Conservation (phyloP, 176 grass and related monocot species). For the Bromus sterilis region DNA sequence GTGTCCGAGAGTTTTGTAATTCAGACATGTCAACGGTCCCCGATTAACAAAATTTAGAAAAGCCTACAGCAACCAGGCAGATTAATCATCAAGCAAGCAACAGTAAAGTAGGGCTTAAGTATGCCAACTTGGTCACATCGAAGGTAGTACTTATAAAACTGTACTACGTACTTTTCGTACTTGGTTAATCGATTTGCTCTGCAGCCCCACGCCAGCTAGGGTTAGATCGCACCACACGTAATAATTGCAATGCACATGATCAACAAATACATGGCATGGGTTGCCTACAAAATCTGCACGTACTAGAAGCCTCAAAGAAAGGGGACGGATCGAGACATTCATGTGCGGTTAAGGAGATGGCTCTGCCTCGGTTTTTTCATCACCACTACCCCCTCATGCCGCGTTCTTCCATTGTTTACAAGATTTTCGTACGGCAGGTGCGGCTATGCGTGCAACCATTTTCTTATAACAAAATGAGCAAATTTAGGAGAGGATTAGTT, state of each 20-base stretch:
- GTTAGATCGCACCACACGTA: conserved; percentile 31
- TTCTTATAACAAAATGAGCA: not conserved
- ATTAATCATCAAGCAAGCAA: not conserved
- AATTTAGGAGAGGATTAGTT: not conserved
- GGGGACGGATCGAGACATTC: conserved; percentile 37
- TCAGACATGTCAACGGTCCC: conserved; percentile 3
- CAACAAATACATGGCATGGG: not conserved
- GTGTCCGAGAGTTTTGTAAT: not conserved
- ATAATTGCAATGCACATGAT: conserved; percentile 22
- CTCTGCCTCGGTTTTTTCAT: conserved; percentile 19
- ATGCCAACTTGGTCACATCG: conserved; percentile 50
- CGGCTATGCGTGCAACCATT: conserved; percentile 11
- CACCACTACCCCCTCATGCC: not conserved
- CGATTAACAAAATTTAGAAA: not conserved
- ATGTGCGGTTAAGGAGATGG: conserved; percentile 43
- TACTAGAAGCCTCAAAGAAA: conserved; percentile 14
- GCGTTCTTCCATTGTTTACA: not conserved
- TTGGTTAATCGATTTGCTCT: conserved; percentile 18
- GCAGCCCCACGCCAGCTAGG: not conserved
- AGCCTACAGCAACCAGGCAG: not conserved
- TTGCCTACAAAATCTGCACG: conserved; percentile 26
- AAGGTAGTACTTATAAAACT: not conserved
- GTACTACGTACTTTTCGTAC: no score
- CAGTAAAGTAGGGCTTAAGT: conserved; percentile 14
- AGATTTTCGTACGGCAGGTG: conserved; percentile 1